phyloP scores from a whole-genome alignment of 1,139 yeast species.

The Trichomonascaceae sp. region DNA sequence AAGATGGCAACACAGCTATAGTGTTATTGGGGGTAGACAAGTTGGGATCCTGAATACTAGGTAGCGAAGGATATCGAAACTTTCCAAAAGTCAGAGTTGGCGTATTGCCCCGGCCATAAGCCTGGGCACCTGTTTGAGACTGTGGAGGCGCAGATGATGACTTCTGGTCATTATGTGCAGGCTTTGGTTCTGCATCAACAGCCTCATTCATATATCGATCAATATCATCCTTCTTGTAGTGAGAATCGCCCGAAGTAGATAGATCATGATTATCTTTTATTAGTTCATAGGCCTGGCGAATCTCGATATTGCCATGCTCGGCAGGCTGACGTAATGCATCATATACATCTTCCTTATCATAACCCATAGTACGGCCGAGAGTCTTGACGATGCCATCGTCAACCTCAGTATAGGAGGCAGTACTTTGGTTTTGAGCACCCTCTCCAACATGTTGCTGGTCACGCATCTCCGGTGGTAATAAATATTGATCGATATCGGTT shows the following conservation, averaged over 20 bases:
- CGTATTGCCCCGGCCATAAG: conserved; percentile 24
- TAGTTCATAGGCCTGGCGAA: conserved; percentile 83
- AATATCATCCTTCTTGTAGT: conserved; percentile 27
- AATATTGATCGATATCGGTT: conserved; percentile 72
- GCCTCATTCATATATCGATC: conserved; percentile 30
- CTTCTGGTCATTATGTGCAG: conserved; percentile 3
- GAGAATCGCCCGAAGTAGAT: conserved; percentile 17
- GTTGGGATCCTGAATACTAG: conserved; percentile 25
- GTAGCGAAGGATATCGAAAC: conserved; percentile 31
- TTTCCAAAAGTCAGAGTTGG: conserved; percentile 33
- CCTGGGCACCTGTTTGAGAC: conserved; percentile 11
- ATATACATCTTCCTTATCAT: conserved; percentile 77
- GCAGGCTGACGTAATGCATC: conserved; percentile 51
- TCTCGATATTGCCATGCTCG: conserved; percentile 56
- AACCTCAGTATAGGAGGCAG: conserved; percentile 33
- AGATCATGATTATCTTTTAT: conserved; percentile 65
- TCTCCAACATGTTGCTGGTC: conserved; percentile 7
- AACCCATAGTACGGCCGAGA: conserved; percentile 85
- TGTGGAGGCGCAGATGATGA: conserved; percentile 9
- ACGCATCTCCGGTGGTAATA: conserved; percentile 54
- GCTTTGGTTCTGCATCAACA: background rate
- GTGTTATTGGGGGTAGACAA: conserved; percentile 45
- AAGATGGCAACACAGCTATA: conserved; percentile 87
- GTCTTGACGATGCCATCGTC: conserved; percentile 80
- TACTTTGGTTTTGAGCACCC: conserved; percentile 30